phyloP scores from a whole-genome alignment of 495 filamentous ascomycete genomes.

The Penicillium maclennaniae region DNA sequence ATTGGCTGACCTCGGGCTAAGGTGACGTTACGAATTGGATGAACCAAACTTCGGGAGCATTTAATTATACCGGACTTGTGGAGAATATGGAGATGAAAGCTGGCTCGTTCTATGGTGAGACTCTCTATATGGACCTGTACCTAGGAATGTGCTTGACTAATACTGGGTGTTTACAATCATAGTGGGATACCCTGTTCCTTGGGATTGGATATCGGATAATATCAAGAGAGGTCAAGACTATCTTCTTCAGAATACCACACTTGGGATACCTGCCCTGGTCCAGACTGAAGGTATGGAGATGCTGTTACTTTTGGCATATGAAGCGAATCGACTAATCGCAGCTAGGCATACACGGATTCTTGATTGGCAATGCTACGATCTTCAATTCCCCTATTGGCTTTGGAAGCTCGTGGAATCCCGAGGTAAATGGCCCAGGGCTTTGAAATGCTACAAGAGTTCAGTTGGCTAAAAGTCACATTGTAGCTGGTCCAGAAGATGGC shows the following conservation, averaged over 20 bases:
- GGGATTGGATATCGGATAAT: conserved; percentile 57
- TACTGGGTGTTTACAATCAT: neutral
- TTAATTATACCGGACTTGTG: conserved; percentile 61
- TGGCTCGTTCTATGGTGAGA: conserved; percentile 57
- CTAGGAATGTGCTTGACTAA: neutral
- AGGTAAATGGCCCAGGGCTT: conserved; percentile 17
- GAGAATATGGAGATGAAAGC: conserved; percentile 60
- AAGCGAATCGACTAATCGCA: neutral
- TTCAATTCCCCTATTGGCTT: conserved; percentile 71
- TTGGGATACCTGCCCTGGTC: conserved; percentile 66
- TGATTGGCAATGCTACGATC: conserved; percentile 67
- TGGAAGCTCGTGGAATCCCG: conserved; percentile 61
- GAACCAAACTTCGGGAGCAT: conserved; percentile 50
- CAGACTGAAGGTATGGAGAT: conserved; percentile 55
- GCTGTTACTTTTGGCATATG: neutral
- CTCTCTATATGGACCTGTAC: neutral
- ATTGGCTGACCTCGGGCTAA: conserved; percentile 12
- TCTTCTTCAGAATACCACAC: conserved; percentile 56
- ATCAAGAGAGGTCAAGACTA: conserved; percentile 62
- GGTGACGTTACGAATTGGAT: conserved; percentile 70
- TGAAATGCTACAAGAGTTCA: neutral
- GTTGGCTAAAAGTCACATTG: neutral
- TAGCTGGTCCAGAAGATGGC: conserved; percentile 59
- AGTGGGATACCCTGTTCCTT: conserved; percentile 61
- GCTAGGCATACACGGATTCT: conserved; percentile 60